Percentiles rank a stretch among this genome's conserved stretches.
Evolutionary conservation across 1,284 basidiomycete genomes (phyloP).

Genomic region (Athelia sp.): DNA sequence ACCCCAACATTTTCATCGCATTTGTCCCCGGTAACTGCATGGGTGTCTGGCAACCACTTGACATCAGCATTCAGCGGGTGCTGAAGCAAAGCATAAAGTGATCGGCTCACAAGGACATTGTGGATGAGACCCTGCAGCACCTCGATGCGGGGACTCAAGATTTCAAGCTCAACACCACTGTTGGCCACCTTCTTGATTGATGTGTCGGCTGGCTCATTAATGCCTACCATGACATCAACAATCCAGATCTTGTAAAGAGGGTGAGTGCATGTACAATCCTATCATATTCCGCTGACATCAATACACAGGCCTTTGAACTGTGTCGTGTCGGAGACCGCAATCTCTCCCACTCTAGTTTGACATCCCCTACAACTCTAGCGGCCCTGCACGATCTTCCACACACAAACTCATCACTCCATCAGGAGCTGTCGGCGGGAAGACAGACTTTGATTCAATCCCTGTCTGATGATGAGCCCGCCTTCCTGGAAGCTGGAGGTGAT

Average conservation of each 20-base stretch:
- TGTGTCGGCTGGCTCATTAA: not conserved
- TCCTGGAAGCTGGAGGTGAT: not conserved
- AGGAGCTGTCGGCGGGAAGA: not conserved
- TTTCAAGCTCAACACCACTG: not conserved
- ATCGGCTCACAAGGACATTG: slow-evolving; percentile 15
- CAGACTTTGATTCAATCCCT: not conserved
- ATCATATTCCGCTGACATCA: no score
- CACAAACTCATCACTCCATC: not conserved
- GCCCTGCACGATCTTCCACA: not conserved
- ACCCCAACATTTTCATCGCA: slow-evolving; percentile 17
- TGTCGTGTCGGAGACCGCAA: not conserved
- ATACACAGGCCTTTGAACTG: not conserved
- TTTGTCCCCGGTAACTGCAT: slow-evolving; percentile 24
- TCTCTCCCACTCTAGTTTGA: slow-evolving; percentile 1
- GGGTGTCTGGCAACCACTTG: slow-evolving; percentile 21
- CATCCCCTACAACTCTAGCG: not conserved
- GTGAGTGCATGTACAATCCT: slow-evolving; percentile 1
- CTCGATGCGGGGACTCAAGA: not conserved
- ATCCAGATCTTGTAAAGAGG: not conserved
- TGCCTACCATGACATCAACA: not conserved
- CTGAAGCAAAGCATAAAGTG: slow-evolving; percentile 19
- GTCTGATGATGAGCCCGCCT: not conserved
- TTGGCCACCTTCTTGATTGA: not conserved
- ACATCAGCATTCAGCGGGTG: slow-evolving; percentile 20
- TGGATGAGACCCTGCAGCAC: slow-evolving; percentile 11